A percentile compares a stretch with the other conserved stretches of the same genome.
phyloP scores from a whole-genome alignment of 2,329 filamentous ascomycete genomes.

The Aureobasidium sp. region DNA sequence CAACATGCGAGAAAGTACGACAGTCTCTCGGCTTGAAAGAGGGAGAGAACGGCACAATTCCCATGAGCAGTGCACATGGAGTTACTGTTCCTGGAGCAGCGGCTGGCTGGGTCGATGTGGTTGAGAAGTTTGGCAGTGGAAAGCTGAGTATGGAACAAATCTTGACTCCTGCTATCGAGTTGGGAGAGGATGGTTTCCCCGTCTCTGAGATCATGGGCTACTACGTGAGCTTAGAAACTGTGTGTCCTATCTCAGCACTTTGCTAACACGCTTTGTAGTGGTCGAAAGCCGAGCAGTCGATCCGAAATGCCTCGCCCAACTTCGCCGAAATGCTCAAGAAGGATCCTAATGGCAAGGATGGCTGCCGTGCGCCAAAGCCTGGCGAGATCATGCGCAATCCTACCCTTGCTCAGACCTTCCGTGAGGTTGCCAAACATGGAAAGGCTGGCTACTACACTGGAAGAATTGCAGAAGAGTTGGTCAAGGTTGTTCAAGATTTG shows the following conservation, averaged over 20 bases:
- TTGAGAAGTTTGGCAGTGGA: conserved; percentile 83
- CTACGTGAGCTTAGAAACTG: conserved; percentile 45
- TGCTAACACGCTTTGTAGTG: conserved; percentile 48
- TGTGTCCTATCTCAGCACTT: background rate
- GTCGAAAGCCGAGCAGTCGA: conserved; percentile 51
- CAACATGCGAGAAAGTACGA: conserved; percentile 61
- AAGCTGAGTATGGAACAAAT: conserved; percentile 70
- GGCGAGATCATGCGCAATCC: conserved; percentile 90
- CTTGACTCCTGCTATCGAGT: conserved; percentile 69
- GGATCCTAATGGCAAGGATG: conserved; percentile 58
- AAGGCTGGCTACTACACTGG: conserved; percentile 91
- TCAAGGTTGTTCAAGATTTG: conserved; percentile 66
- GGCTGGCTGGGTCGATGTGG: conserved; percentile 85
- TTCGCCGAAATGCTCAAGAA: conserved; percentile 78
- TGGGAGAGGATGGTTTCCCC: conserved; percentile 83
- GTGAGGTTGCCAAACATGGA: conserved; percentile 66
- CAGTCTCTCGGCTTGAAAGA: conserved; percentile 58
- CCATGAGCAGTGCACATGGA: conserved; percentile 66
- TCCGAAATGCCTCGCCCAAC: conserved; percentile 74
- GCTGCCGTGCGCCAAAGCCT: conserved; percentile 63
- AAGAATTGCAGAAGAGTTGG: conserved; percentile 68
- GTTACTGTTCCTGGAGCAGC: conserved; percentile 85
- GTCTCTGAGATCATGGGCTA: conserved; percentile 70
- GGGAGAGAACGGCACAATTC: conserved; percentile 53
- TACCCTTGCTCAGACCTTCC: conserved; percentile 71